Conservation (phyloP, 1,284 basidiomycete genomes). For the Ustilago xerochloae region DNA sequence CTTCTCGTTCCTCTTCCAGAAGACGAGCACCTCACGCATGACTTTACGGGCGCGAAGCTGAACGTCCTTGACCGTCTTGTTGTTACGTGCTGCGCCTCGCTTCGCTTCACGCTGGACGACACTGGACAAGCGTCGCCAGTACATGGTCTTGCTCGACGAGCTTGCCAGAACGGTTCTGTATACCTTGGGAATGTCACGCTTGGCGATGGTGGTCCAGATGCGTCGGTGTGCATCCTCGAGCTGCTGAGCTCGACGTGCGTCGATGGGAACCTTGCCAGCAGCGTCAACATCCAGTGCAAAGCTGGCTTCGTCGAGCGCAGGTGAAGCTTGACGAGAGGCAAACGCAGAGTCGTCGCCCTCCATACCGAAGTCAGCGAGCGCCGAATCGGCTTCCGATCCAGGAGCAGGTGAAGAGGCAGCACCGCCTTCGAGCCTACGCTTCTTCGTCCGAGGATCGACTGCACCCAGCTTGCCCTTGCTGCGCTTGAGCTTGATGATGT, state of each 20-base stretch:
- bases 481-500: conserved; percentile 53
- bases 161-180: conserved; percentile 65
- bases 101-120: conserved; percentile 83
- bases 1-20: conserved; percentile 98
- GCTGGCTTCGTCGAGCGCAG: conserved; percentile 32
- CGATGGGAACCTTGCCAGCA: conserved; percentile 55
- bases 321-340: conserved; percentile 42
- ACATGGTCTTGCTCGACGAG: conserved; percentile 70
- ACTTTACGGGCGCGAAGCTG: conserved; percentile 87
- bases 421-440: conserved; percentile 36
- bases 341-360: conserved; percentile 39
- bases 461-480: conserved; percentile 43
- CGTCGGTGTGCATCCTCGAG: conserved; percentile 65
- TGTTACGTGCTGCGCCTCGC: conserved; percentile 80
- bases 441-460: conserved; percentile 28
- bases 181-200: conserved; percentile 67
- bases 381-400: conserved; percentile 36
- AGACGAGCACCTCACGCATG: conserved; percentile 86
- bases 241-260: conserved; percentile 53
- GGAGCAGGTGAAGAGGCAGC: conserved; percentile 35
- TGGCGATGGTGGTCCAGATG: conserved; percentile 67
- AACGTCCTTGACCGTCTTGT: conserved; percentile 86
- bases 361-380: conserved; percentile 34
- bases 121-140: conserved; percentile 81
- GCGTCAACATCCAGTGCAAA: conserved; percentile 43